Conservation (phyloP, 257 asterid genomes). For the Solanum pimpinellifolium region DNA sequence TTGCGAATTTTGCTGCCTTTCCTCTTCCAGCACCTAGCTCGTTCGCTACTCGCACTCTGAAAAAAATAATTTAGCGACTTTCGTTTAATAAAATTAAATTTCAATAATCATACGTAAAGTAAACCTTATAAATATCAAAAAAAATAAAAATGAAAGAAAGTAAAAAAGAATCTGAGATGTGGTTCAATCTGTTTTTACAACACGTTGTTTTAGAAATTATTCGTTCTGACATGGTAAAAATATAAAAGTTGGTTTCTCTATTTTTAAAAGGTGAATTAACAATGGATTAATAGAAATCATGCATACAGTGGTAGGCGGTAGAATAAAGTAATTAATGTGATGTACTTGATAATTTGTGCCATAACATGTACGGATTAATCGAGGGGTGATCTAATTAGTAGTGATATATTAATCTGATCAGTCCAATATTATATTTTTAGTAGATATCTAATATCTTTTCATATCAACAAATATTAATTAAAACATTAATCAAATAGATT, state of each 20-base stretch:
- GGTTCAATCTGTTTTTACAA: too few relatives aligned
- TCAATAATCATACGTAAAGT: background rate
- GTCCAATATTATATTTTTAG: background rate
- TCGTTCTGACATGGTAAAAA: background rate
- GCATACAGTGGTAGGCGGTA: background rate
- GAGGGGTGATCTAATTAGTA: background rate
- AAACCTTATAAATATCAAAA: background rate
- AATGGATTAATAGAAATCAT: background rate
- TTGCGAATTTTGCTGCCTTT: slow-evolving; percentile 38
- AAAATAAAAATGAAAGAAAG: too few relatives aligned
- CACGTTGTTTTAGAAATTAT: background rate
- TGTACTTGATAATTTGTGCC: background rate
- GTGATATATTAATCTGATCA: background rate
- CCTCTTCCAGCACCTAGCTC: slow-evolving; percentile 54
- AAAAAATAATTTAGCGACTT: background rate
- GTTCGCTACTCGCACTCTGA: slow-evolving; percentile 50
- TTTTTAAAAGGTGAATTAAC: background rate
- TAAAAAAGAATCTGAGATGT: too few relatives aligned
- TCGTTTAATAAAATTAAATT: background rate
- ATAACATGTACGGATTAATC: background rate
- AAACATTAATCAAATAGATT: too few relatives aligned
- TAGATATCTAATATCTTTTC: background rate
- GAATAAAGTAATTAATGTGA: background rate
- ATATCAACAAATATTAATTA: too few relatives aligned
- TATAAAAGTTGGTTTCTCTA: background rate